Conservation (phyloP, 768 basidiomycete species). For the Tulasnella sp. region DNA sequence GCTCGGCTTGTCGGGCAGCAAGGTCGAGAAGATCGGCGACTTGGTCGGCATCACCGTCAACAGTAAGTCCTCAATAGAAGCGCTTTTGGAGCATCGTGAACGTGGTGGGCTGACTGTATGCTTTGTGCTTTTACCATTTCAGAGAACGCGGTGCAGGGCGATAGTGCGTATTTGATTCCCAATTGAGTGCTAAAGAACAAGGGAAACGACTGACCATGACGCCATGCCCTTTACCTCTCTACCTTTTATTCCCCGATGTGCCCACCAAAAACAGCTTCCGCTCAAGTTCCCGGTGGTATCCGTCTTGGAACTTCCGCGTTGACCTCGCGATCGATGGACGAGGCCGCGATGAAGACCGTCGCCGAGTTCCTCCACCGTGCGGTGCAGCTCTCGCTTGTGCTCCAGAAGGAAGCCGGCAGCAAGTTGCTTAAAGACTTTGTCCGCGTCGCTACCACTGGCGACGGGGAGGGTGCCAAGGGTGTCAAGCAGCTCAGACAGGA, state of each 20-base stretch:
- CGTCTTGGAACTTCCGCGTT: constrained; percentile 90
- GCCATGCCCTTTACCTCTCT: neutral
- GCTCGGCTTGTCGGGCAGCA: constrained; percentile 90
- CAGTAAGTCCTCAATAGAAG: constrained; percentile 39
- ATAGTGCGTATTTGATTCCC: constrained; percentile 32
- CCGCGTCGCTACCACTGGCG: constrained; percentile 55
- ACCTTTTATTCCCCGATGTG: neutral
- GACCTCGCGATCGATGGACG: constrained; percentile 88
- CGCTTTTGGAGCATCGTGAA: neutral
- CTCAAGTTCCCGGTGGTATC: constrained; percentile 93
- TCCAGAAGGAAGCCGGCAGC: constrained; percentile 90
- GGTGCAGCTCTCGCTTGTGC: constrained; percentile 75
- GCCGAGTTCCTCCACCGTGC: constrained; percentile 89
- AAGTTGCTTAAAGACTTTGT: constrained; percentile 97
- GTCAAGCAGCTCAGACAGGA: constrained; percentile 69
- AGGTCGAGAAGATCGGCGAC: constrained; percentile 98
- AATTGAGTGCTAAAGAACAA: neutral
- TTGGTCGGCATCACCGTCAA: constrained; percentile 94
- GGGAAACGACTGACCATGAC: neutral
- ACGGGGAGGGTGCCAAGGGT: constrained; percentile 55
- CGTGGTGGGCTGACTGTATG: neutral
- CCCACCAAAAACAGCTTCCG: constrained; percentile 43
- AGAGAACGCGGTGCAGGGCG: constrained; percentile 97
- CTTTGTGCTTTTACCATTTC: constrained; percentile 8
- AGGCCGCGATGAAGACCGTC: constrained; percentile 76